A percentile compares a stretch with the other conserved stretches of the same genome.
These are phyloP conservation scores for Stephanodiscus minutulus DNA, from an alignment of 108 stramenopile genomes.

Conservation along the genomic window DNA sequence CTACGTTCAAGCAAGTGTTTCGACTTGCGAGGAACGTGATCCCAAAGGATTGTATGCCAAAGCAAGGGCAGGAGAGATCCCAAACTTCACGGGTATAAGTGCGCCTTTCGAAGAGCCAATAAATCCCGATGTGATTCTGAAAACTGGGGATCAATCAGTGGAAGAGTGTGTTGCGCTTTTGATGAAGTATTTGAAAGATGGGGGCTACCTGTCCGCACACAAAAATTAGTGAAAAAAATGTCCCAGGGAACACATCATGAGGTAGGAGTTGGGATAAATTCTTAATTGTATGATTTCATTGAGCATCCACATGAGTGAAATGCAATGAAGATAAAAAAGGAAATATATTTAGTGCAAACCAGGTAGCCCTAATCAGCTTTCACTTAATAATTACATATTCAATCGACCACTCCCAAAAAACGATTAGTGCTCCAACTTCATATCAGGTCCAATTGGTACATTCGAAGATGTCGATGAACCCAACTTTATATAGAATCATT, in stretches of 20 bases:
- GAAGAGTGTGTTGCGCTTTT: slow-evolving; percentile 33
- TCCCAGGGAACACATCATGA: not conserved
- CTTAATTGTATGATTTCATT: no score
- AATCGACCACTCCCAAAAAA: not conserved
- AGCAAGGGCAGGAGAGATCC: slow-evolving; percentile 86
- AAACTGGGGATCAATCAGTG: slow-evolving; percentile 44
- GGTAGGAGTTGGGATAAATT: not conserved
- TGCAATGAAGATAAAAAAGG: no score
- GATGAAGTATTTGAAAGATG: slow-evolving; percentile 27
- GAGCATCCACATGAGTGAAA: no score
- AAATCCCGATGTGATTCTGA: slow-evolving; percentile 69
- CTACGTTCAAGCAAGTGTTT: slow-evolving; percentile 78
- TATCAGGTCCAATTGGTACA: no score
- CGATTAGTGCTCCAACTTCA: no score
- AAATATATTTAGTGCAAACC: not conserved
- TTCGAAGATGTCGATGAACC: no score
- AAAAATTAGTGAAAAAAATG: not conserved
- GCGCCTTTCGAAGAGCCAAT: slow-evolving; percentile 90
- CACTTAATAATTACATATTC: not conserved
- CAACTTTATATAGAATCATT: not conserved
- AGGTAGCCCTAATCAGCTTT: not conserved
- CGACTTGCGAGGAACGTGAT: slow-evolving; percentile 80
- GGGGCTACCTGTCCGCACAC: slow-evolving; percentile 21
- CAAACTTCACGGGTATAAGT: slow-evolving; percentile 90
- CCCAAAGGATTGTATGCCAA: slow-evolving; percentile 88